Evolutionary conservation across 768 basidiomycete genomes (phyloP).

Genomic region (Suillus bovinus): DNA sequence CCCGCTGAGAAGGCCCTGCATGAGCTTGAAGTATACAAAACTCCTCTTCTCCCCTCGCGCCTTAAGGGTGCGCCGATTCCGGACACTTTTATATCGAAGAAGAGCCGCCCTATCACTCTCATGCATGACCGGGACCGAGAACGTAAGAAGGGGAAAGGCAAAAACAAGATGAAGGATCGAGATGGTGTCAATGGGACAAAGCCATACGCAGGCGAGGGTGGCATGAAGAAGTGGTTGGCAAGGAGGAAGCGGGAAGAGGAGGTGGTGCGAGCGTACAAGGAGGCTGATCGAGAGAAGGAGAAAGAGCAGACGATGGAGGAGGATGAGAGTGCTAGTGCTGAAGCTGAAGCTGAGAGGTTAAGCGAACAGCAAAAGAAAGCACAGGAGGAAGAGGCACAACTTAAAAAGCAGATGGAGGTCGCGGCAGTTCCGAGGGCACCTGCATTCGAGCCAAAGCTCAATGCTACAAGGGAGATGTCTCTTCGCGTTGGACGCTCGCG

Average conservation of each 20-base stretch:
- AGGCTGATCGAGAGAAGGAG: constrained; percentile 29
- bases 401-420: constrained; percentile 17
- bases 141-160: constrained; percentile 40
- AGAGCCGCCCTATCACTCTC: constrained; percentile 43
- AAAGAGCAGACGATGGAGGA: constrained; percentile 35
- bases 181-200: constrained; percentile 55
- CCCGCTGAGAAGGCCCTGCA: constrained; percentile 69
- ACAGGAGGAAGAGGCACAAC: constrained; percentile 14
- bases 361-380: constrained; percentile 17
- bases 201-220: constrained; percentile 78
- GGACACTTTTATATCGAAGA: constrained; percentile 63
- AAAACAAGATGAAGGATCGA: constrained; percentile 36
- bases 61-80: constrained; percentile 45
- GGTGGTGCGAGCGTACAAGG: constrained; percentile 30
- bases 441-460: constrained; percentile 20
- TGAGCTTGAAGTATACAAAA: constrained; percentile 77
- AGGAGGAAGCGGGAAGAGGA: constrained; percentile 59
- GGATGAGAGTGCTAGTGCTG: constrained; percentile 33
- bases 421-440: constrained; percentile 17
- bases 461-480: constrained; percentile 34
- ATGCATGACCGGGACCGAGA: constrained; percentile 60
- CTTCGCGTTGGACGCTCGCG: constrained; percentile 67
- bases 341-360: constrained; percentile 22
- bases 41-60: constrained; percentile 71
- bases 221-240: constrained; percentile 75